Evolutionary conservation across 768 basidiomycete species (phyloP), one percentile per base, ranked within the genome.

Genomic region (Kockovaella imperatae): DNA sequence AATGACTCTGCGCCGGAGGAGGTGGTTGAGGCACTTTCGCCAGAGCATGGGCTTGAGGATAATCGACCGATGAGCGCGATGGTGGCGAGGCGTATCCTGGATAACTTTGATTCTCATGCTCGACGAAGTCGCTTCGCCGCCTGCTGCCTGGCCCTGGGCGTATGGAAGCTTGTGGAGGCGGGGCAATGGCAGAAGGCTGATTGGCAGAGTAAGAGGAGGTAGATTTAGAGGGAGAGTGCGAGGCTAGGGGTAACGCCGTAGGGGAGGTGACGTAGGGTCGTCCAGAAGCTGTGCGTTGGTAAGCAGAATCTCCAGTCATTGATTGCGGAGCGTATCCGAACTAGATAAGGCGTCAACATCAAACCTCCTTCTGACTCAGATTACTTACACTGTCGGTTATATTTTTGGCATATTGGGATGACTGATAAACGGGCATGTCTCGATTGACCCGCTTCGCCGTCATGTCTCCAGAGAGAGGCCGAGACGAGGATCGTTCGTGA

Each of bases 161-260:
- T 53, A 88, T 82, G 24, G 88, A 87, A 8, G 86, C 87, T 68
- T 81, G 83, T 1, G 89, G 88, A 10, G 87, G 89, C 0, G 84
- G 77, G 0, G 84, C 75, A 70, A 70, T 62, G 45, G 53, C 78
- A 74, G 65, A 73, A 69, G 29, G 78, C n/a, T n/a, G n/a, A n/a
- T n/a, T n/a, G 21, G 42, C 49, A 57, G 35, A 20, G 47, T 49
- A 50, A 0, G 49, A 45, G 20, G 47, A 48, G 34, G 75, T 73
- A 50, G 74, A 78, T 21, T 45, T 52, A 13, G 50, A 54, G 24
- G 45, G 38, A 21, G 49, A 41, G 31, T 64, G 54, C 11, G 48
- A 25, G 20, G 29, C 13, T 7, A 35, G 21, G 32, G 50, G 15
- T 29, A 38, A 3, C 26, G 54, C n/a, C 35, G 46, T 23, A 45